A percentile compares a stretch with the other conserved stretches of the same genome.
These are phyloP conservation scores for Sclerospora graminicola DNA, from an alignment of 352 stramenopile species.

Conservation along the genomic window DNA sequence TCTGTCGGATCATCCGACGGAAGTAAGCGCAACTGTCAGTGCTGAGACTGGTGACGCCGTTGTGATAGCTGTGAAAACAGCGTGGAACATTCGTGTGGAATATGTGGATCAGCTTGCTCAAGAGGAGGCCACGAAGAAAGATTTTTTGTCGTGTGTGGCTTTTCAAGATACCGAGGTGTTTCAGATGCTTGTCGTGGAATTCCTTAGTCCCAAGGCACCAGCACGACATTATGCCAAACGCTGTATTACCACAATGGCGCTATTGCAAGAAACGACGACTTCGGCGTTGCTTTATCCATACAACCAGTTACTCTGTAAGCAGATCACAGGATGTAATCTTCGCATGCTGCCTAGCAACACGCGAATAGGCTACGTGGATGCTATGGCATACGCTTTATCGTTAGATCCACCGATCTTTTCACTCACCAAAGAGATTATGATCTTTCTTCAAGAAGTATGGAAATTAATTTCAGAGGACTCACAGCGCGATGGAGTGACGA, in stretches of 20 bases:
- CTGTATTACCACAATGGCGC: constrained; percentile 51
- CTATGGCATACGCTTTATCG: constrained; percentile 70
- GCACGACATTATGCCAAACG: constrained; percentile 60
- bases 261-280: constrained; percentile 40
- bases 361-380: constrained; percentile 75
- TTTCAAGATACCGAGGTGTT: constrained; percentile 83
- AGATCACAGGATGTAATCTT: constrained; percentile 73
- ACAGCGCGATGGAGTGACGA: constrained; percentile 16
- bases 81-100: constrained; percentile 30
- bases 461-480: constrained; percentile 70
- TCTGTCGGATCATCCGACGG: constrained; percentile 71
- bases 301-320: constrained; percentile 76
- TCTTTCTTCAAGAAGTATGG: constrained; percentile 83
- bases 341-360: constrained; percentile 56
- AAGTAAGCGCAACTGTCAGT: constrained; percentile 76
- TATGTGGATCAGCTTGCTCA: constrained; percentile 26
- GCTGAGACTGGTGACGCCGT: constrained; percentile 56
- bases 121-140: constrained; percentile 35
- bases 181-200: constrained; percentile 82
- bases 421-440: constrained; percentile 78
- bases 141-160: constrained; percentile 57
- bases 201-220: constrained; percentile 64
- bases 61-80: constrained; percentile 44
- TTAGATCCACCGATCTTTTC: constrained; percentile 72
- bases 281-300: constrained; percentile 75